Percentiles rank a stretch among this genome's conserved stretches.
These are phyloP conservation scores for Apiotrichum siamense DNA, from an alignment of 1,284 basidiomycete species.

Conservation along the genomic window DNA sequence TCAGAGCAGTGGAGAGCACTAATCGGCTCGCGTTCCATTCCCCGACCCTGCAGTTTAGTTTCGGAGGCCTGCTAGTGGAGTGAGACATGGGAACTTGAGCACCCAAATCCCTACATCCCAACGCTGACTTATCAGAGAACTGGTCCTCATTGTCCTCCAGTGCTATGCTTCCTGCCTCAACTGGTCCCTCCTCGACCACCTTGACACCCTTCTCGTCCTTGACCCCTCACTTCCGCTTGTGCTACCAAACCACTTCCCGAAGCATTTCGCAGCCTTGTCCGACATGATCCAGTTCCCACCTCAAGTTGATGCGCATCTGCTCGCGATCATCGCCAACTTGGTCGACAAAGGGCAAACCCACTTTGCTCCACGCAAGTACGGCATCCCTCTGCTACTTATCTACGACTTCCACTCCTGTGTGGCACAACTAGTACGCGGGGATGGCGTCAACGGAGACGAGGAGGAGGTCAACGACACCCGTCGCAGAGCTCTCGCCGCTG, in stretches of 20 bases:
- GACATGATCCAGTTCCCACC: not conserved
- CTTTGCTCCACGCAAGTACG: too few species aligned
- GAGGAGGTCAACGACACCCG: not conserved
- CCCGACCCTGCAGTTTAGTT: too few species aligned
- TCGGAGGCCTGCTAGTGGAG: not conserved
- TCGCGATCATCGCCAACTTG: not conserved
- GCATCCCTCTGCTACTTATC: too few species aligned
- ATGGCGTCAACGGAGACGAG: not conserved
- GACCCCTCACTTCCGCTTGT: constrained; percentile 9
- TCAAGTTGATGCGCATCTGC: constrained; percentile 2
- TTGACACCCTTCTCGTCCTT: constrained; percentile 3
- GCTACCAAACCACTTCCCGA: not conserved
- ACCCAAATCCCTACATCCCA: not conserved
- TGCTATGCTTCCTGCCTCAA: constrained; percentile 11
- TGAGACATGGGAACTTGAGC: not conserved
- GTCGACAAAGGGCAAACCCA: too few species aligned
- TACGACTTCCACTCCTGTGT: too few species aligned
- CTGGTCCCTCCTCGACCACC: constrained; percentile 15
- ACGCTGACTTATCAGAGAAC: not conserved
- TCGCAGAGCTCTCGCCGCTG: constrained; percentile 11
- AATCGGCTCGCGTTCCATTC: too few species aligned
- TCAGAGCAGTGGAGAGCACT: too few species aligned
- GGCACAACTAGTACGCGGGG: too few species aligned
- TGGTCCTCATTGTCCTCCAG: not conserved
- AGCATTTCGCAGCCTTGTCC: not conserved